phyloP scores from a whole-genome alignment of 164 flowering plant genomes.

The Saururus chinensis region DNA sequence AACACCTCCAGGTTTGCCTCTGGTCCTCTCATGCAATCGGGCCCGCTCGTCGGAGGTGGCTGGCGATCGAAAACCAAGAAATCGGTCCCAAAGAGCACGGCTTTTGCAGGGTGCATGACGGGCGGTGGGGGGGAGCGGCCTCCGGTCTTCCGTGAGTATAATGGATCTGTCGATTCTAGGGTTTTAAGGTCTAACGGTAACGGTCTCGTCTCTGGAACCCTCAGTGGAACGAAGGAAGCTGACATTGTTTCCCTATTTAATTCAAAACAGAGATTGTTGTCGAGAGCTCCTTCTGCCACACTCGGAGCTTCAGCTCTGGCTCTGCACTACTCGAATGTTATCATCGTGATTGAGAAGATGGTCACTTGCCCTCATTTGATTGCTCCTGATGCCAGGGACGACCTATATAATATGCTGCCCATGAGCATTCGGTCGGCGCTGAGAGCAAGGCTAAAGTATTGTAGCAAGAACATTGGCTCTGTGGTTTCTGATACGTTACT shows the following conservation, averaged over 20 bases:
- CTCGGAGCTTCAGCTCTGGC: slow-evolving; percentile 86
- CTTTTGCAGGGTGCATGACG: slow-evolving; percentile 48
- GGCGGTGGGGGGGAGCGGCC: slow-evolving; percentile 19
- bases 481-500: slow-evolving; percentile 46
- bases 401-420: slow-evolving; percentile 80
- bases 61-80: slow-evolving; percentile 18
- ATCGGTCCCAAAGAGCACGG: slow-evolving; percentile 35
- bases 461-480: slow-evolving; percentile 31
- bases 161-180: neutral
- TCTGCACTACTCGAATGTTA: slow-evolving; percentile 78
- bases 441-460: slow-evolving; percentile 58
- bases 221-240: slow-evolving; percentile 14
- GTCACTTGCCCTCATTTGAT: slow-evolving; percentile 82
- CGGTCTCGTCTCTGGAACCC: slow-evolving; percentile 21
- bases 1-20: neutral
- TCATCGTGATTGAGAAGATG: slow-evolving; percentile 69
- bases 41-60: slow-evolving; percentile 19
- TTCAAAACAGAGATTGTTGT: slow-evolving; percentile 29
- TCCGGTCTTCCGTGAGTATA: slow-evolving; percentile 9
- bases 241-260: slow-evolving; percentile 13
- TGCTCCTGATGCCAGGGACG: slow-evolving; percentile 78
- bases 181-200: slow-evolving; percentile 20
- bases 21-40: slow-evolving; percentile 23
- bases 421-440: slow-evolving; percentile 44
- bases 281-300: slow-evolving; percentile 55